Base-by-base conservation (phyloP, 2,329 filamentous ascomycete species). In the Cercospora janseana region DNA sequence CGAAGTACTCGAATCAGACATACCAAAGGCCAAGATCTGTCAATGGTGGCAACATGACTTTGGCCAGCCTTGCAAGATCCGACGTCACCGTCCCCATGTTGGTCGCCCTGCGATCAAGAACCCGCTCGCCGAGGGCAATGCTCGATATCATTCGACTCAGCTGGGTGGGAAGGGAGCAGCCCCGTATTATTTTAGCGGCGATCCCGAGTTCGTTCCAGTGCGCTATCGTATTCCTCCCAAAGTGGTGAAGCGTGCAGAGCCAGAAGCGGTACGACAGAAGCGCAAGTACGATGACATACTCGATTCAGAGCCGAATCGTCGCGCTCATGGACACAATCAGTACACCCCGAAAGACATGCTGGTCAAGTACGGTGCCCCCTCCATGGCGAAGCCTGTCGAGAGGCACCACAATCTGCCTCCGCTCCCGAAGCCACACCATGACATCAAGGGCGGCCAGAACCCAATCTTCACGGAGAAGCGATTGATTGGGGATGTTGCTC, bases 1-100 rank as follows among this genome's bases (percentile, higher is more conserved):
- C 45, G 62, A 65, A 3, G 63, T 73, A 6, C 57, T 61, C 13
- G 37, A 45, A 4, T 68, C 68, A 18, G 59, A 66, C 18, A 60
- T 60, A 8, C 56, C 59, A 12, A 50, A 53, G 9, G 41, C 51
- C 20, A 53, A 56, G 13, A 66, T 68, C 44, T 60, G 47, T 1
- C 42, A 55, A 12, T 67, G 57, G 48, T 74, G 71, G 71, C 59
- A 65, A 0, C 66, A 66, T 35, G 71, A 74, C 58, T 73, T 72
- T 55, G 61, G 61, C 15, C 52, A 57, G 4, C 49, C 59, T 12
- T 69, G 69, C 6, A 59, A 59, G 13, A 59, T 73, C 41, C 64
- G 60, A 12, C 37, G 52, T 2, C 57, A 53, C 10, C 63, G 71
- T n/a, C 48, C 55, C 15, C 69, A 72, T 46, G 60, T 70, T n/a